Evolutionary conservation across 106 monocot genomes (phyloP), one percentile per base, ranked within the genome.

Genomic region (Ottelia alismoides): DNA sequence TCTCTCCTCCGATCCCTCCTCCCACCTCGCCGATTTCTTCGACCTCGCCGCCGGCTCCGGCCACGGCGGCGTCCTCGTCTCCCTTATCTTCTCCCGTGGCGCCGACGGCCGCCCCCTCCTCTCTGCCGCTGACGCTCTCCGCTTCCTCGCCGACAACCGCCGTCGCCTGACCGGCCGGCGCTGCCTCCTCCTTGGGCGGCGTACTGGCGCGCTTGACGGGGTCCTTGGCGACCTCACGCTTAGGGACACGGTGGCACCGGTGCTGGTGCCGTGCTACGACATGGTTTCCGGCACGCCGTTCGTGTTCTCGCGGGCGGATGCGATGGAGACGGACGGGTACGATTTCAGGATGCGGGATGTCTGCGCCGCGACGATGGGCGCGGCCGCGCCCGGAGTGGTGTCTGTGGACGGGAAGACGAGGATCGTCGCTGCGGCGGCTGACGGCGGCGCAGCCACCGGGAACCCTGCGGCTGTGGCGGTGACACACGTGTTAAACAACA

Each of bases 401-500:
- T 80, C 80, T 11, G 44, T 56, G 30, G 75, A 80, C 67, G 61
- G 62, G 11, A 26, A 47, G 2, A 71, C 67, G 11, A 32, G 50
- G 17, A 63, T 80, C 30, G 49, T 20, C 12, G 63, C 78, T 17
- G 52, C 49, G 6, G n/a, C n/a, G n/a, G n/a, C n/a, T n/a, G 72
- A 54, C 11, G 66, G 70, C 20, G 62, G 35, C n/a, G 35, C 59
- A 27, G 72, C 63, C 18, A 83, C 75, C 64, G 71, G 64, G 27
- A 85, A 85, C 53, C 85, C 85, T 2, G 72, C 80, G 17, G 80
- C 80, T n/a, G n/a, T n/a, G n/a, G n/a, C n/a, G n/a, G n/a, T n/a
- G n/a, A n/a, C n/a, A n/a, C n/a, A n/a, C n/a, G 85, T 85, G 28
- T 71, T 85, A 21, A 80, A 85, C 61, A 85, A 85, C 73, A 74